A percentile compares a stretch with the other conserved stretches of the same genome.
Conservation (phyloP, 306 rosid species). For the Ormosia emarginata region DNA sequence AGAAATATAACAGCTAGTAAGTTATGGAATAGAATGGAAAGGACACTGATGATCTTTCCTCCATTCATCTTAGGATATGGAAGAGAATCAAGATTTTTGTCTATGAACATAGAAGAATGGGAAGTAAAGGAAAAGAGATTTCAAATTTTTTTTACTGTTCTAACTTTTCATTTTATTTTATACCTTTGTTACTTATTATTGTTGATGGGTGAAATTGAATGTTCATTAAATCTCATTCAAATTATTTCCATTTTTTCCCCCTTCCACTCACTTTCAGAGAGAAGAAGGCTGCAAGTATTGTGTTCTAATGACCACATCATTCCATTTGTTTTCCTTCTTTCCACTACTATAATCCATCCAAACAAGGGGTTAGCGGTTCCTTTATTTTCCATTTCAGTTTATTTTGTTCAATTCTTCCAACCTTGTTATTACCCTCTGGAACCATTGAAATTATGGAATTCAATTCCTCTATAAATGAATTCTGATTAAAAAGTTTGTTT, state of each 20-base stretch:
- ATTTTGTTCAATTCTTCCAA: neutral
- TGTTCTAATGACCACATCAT: neutral
- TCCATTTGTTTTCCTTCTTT: conserved; percentile 7
- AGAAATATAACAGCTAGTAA: neutral
- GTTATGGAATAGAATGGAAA: conserved; percentile 9
- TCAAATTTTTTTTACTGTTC: neutral
- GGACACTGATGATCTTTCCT: neutral
- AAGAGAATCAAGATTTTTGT: neutral
- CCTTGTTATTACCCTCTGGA: neutral
- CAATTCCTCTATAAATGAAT: neutral
- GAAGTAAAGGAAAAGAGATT: neutral
- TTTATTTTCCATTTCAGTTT: neutral
- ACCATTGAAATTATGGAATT: neutral
- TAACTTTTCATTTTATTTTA: neutral
- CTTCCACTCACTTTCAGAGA: neutral
- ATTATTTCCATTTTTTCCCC: neutral
- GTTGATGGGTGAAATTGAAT: neutral
- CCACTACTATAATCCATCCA: neutral
- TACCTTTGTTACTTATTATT: neutral
- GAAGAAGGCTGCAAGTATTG: neutral
- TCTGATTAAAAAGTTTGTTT: neutral
- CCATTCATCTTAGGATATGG: neutral
- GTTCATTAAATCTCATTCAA: neutral
- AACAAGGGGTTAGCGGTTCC: neutral
- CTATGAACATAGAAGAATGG: neutral